Base-by-base conservation (phyloP, 2,329 filamentous ascomycete species). In the Tolypocladium ovalisporum region DNA sequence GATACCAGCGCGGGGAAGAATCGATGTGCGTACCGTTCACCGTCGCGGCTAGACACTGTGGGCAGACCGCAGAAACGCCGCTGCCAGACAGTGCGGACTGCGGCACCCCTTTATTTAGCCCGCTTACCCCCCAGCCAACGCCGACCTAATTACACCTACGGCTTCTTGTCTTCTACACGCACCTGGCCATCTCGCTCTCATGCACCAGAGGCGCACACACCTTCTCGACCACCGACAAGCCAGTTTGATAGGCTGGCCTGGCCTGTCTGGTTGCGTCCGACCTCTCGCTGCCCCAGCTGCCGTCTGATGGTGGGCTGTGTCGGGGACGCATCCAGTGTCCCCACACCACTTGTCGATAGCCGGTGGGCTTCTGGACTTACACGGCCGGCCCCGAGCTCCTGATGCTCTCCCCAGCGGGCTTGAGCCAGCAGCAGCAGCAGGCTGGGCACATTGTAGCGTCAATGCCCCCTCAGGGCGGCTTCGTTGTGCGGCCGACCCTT, bases 401-500 rank as follows among this genome's bases (percentile, higher is more conserved):
- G 36, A 54, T 54, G 36, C 36, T 22, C 22, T 40, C 52, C 8
- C 35, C 52, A 19, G 35, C 37, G 55, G 52, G 27, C 17, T 56
- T 56, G 54, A 44, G 56, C 34, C 49, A 6, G 17, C 54, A 52
- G 22, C 42, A 57, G 57, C 56, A 56, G 37, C 56, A 57, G 24
- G 54, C 36, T 24, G 58, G 22, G 47, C 37, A 42, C 24, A 24
- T 29, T 12, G 39, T 27, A 13, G 55, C 17, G 17, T 39, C 37
- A 29, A 47, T 53, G 29, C 29, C 36, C 17, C 24, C 27, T 17
- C 40, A 56, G 22, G 51, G 40, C 35, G 54, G 34, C 51, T 57
- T 62, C 53, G 55, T 59, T 44, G 57, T 59, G 39, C 63, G 62
- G 32, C 65, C 65, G 40, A 60, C 72, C 24, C 72, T 93, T 53